These are phyloP conservation scores for Aschersonia sp. DNA, from an alignment of 2,329 filamentous ascomycete genomes.

Conservation along the genomic window DNA sequence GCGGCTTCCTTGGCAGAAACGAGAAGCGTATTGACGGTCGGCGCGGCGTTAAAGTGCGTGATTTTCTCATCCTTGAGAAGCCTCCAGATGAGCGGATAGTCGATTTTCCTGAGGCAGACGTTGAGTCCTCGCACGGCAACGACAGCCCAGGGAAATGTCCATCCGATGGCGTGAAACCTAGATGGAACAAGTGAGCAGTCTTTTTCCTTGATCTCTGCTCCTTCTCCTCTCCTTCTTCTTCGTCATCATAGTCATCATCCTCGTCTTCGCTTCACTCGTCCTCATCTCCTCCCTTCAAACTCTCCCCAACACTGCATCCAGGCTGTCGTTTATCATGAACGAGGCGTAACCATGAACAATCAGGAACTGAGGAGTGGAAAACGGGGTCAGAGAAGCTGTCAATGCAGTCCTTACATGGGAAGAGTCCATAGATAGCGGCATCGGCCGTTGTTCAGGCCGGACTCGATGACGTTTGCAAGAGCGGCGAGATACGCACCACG, in stretches of 20 bases:
- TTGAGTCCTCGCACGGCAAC: constrained; percentile 89
- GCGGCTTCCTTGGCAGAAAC: constrained; percentile 68
- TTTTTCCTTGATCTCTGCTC: no score
- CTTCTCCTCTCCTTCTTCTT: no score
- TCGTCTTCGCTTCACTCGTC: no score
- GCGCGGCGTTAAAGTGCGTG: constrained; percentile 91
- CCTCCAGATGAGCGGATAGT: constrained; percentile 86
- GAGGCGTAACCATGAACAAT: neutral
- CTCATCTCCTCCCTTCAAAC: no score
- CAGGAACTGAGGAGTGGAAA: neutral
- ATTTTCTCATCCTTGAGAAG: constrained; percentile 75
- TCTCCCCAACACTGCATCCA: no score
- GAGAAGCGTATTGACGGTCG: constrained; percentile 89
- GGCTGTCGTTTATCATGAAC: no score
- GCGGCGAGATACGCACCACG: constrained; percentile 76
- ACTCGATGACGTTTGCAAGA: constrained; percentile 77
- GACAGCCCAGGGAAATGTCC: constrained; percentile 89
- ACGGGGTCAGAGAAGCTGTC: constrained; percentile 14
- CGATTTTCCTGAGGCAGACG: constrained; percentile 86
- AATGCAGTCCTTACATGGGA: constrained; percentile 55
- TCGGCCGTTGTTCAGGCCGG: constrained; percentile 61
- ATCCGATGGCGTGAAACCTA: constrained; percentile 55
- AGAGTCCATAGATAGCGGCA: constrained; percentile 86
- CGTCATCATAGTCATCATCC: no score
- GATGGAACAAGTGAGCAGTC: neutral